Conservation (phyloP, 1,284 basidiomycete genomes). For the Rhizopogon parksii region DNA sequence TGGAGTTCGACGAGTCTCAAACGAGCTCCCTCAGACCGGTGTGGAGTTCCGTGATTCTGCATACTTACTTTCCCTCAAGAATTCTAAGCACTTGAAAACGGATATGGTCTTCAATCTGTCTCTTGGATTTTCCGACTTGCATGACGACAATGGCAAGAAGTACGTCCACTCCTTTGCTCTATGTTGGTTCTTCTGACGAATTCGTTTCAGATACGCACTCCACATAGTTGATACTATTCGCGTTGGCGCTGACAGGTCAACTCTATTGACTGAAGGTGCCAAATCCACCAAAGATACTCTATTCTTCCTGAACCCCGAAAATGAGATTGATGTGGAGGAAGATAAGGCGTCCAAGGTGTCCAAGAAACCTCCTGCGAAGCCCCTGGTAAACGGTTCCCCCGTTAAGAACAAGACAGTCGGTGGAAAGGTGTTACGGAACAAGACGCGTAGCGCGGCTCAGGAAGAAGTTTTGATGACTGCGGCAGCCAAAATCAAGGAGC, state of each 20-base stretch:
- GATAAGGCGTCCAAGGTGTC: slow-evolving; percentile 48
- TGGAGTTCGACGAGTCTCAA: slow-evolving; percentile 4
- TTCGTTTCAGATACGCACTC: slow-evolving; percentile 68
- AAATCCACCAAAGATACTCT: slow-evolving; percentile 82
- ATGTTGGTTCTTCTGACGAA: slow-evolving; percentile 7
- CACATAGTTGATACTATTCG: slow-evolving; percentile 87
- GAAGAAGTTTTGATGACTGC: slow-evolving; percentile 72
- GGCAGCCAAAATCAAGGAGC: slow-evolving; percentile 71
- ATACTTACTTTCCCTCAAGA: slow-evolving; percentile 81
- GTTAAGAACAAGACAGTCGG: slow-evolving; percentile 67
- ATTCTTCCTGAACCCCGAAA: slow-evolving; percentile 72
- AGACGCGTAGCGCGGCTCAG: slow-evolving; percentile 73
- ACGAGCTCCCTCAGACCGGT: slow-evolving; percentile 58
- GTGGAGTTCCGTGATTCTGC: slow-evolving; percentile 91
- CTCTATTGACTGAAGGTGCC: slow-evolving; percentile 77
- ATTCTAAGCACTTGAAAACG: slow-evolving; percentile 59
- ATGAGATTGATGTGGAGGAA: slow-evolving; percentile 42
- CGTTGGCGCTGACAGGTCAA: slow-evolving; percentile 62
- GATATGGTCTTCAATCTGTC: slow-evolving; percentile 85
- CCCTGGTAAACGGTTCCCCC: slow-evolving; percentile 56
- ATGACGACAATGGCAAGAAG: slow-evolving; percentile 73
- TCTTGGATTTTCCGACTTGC: slow-evolving; percentile 79
- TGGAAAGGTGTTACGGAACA: slow-evolving; percentile 80
- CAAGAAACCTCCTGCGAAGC: slow-evolving; percentile 51
- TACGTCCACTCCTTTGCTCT: slow-evolving; percentile 29